Evolutionary conservation across 306 rosid genomes (phyloP), one percentile per base, ranked within the genome.

Genomic region (Pachyrhizus erosus): DNA sequence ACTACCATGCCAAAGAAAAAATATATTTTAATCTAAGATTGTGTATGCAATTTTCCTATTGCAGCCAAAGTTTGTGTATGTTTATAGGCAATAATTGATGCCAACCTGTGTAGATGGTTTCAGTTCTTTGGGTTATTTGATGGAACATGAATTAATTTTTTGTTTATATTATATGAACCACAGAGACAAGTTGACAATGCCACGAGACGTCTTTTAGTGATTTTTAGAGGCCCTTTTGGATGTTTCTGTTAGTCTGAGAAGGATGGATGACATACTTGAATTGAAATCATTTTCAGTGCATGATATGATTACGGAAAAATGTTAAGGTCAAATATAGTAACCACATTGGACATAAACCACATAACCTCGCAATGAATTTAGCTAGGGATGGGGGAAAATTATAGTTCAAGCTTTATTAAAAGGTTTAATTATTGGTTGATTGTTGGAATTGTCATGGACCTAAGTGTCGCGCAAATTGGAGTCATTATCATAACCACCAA

Each of bases 1-100:
- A 31, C 12, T 52, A 80, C 62, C 61, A 76, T 20, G 66, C 24
- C 58, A 75, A 80, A 46, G 23, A 15, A 51, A 20, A 73, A 76
- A 78, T 37, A 20, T 4, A 37, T 57, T 40, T 49, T 39, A 27
- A 73, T 60, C 66, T 15, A 26, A 23, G 57, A 6, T 60, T 21
- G 69, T 26, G 42, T 46, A 75, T 57, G 82, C 69, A 70, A 70
- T 76, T 26, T 55, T 23, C 77, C 64, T 39, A 61, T 67, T 85
- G 80, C 62, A 66, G 82, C 80, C 78, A 60, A 20, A 75, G 84
- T 51, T 70, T 70, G 29, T 46, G 57, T 51, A 85, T 69, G 8
- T 71, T 84, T 78, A 78, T 49, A 66, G 45, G 26, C 64, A 73
- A 84, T 84, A 82, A 86, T 90, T 84, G 88, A 81, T 60, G 86